These are phyloP conservation scores for Colletotrichum godetiae DNA, from an alignment of 2,329 filamentous ascomycete species.

Conservation along the genomic window DNA sequence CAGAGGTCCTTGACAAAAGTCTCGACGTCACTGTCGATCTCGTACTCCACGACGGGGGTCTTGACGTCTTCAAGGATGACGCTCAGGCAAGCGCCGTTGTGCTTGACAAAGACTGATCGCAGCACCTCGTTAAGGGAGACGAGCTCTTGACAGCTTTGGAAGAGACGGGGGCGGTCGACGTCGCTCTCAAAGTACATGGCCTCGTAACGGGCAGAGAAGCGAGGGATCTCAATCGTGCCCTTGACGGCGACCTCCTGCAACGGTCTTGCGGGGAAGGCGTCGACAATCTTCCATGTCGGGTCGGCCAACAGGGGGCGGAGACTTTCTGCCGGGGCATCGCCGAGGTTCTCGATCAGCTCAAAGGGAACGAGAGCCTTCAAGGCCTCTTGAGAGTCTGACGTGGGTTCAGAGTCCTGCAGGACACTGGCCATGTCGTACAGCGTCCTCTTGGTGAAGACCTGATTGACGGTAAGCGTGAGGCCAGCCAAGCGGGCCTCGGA, in stretches of 20 bases:
- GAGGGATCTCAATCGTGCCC: conserved; percentile 66
- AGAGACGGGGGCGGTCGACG: conserved; percentile 61
- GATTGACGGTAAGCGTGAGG: conserved; percentile 62
- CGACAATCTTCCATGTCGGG: conserved; percentile 60
- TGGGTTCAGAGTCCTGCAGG: conserved; percentile 51
- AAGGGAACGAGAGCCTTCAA: conserved; percentile 56
- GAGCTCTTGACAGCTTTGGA: conserved; percentile 63
- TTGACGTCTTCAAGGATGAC: conserved; percentile 68
- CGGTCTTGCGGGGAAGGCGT: conserved; percentile 69
- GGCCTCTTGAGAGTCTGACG: conserved; percentile 19
- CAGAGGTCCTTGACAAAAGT: conserved; percentile 65
- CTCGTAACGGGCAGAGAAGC: conserved; percentile 73
- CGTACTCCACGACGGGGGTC: conserved; percentile 62
- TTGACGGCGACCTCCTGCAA: conserved; percentile 69
- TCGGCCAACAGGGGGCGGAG: conserved; percentile 64
- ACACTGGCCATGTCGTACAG: conserved; percentile 65
- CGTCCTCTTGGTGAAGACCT: conserved; percentile 63
- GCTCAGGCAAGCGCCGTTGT: conserved; percentile 61
- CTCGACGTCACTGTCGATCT: conserved; percentile 62
- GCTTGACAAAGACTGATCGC: conserved; percentile 72
- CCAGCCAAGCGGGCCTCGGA: conserved; percentile 62
- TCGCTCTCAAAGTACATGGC: conserved; percentile 69
- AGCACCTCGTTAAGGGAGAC: conserved; percentile 72
- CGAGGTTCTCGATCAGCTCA: conserved; percentile 59
- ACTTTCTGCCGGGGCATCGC: conserved; percentile 48